Evolutionary conservation across 805 yeast genomes (phyloP), one percentile per base, ranked within the genome.

Genomic region (Sungouiozyma intestinalis): DNA sequence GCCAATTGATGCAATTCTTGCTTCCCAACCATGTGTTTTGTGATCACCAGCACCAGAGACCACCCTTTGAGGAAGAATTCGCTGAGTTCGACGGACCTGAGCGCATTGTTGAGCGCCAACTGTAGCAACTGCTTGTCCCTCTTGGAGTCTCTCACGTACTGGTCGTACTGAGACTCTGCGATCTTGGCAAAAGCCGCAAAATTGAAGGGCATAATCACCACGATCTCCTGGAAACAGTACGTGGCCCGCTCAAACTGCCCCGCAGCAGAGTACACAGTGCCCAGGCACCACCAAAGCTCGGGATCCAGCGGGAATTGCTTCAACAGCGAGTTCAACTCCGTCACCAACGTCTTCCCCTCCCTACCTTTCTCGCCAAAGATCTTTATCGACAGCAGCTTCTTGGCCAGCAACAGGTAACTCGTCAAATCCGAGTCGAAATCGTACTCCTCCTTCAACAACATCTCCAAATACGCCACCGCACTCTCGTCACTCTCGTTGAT

Each of bases 281-380:
- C 81, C 42, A 87, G 66, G 60, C 85, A 94, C 38, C 77, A 69
- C 95, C 94, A 86, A 2, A 82, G 66, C 48, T 81, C 78, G 2
- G 74, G 66, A 59, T 92, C 97, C 16, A 79, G 58, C 1, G 97
- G 95, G 50, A 60, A 58, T 43, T 57, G 52, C 20, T 62, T 65
- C 16, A 53, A 42, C 16, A 62, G 38, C 9, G 48, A 42, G 17
- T 52, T 36, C 21, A 57, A 39, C 31, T 49, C 47, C 8, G 48
- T 45, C 5, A 45, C 16, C 5, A 56, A 16, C 4, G 15, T 16
- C 21, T 45, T 40, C 11, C 45, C 38, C 15, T 45, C 45, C 16
- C 47, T 45, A 2, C 33, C 27, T 17, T 19, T 15, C 33, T 35
- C 32, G 20, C 35, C 20, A 16, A 16, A 37, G 19, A 38, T 15